A percentile compares a stretch with the other conserved stretches of the same genome.
These are phyloP conservation scores for Cyberlindnera petersonii DNA, from an alignment of 805 yeast genomes.

Conservation along the genomic window DNA sequence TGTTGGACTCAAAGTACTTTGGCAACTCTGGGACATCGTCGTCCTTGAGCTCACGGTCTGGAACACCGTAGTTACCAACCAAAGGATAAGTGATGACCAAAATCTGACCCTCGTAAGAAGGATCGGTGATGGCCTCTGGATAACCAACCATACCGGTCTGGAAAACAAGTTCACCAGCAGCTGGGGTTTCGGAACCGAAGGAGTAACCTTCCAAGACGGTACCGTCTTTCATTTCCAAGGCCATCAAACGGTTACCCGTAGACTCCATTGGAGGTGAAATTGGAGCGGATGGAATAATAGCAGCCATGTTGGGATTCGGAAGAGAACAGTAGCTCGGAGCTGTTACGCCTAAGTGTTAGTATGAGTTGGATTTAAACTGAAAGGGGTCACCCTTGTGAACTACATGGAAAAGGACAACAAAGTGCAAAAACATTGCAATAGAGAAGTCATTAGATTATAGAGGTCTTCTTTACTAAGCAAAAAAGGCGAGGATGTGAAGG, in stretches of 20 bases:
- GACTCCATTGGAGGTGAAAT: slow-evolving; percentile 88
- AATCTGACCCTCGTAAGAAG: slow-evolving; percentile 97
- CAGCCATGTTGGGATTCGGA: slow-evolving; percentile 13
- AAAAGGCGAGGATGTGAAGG: neutral
- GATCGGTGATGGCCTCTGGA: slow-evolving; percentile 97
- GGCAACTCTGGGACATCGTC: slow-evolving; percentile 76
- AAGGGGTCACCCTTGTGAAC: slow-evolving; percentile 8
- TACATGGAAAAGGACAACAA: slow-evolving; percentile 6
- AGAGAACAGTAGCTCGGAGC: slow-evolving; percentile 14
- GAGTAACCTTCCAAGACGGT: slow-evolving; percentile 88
- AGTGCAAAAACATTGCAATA: neutral
- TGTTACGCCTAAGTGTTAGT: slow-evolving; percentile 7
- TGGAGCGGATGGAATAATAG: slow-evolving; percentile 61
- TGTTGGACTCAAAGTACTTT: slow-evolving; percentile 86
- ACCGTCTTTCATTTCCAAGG: slow-evolving; percentile 88
- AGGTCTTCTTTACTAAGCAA: neutral
- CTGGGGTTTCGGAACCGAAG: slow-evolving; percentile 85
- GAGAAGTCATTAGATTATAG: slow-evolving; percentile 14
- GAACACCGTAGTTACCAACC: slow-evolving; percentile 99
- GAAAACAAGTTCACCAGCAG: slow-evolving; percentile 97
- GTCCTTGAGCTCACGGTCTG: slow-evolving; percentile 75
- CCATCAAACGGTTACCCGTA: slow-evolving; percentile 76
- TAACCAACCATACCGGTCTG: slow-evolving; percentile 99
- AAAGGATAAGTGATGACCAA: slow-evolving; percentile 94
- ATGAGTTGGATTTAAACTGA: slow-evolving; percentile 6